Base-by-base conservation (phyloP, 306 rosid genomes). In the Hippophae gyantsensis region DNA sequence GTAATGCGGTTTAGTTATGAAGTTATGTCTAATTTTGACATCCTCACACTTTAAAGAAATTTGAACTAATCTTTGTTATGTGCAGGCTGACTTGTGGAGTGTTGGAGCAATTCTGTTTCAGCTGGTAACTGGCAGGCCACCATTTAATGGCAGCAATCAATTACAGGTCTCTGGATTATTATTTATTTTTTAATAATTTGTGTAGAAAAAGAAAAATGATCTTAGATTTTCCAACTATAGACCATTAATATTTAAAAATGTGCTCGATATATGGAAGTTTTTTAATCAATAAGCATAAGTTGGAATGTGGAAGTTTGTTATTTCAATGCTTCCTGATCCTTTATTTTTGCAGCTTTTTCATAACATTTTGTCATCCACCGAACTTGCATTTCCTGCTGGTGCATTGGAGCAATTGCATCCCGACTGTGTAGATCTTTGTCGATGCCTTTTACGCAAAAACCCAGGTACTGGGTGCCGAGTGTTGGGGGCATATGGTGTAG, bases 31-130 rank as follows among this genome's bases (percentile, higher is more conserved):
- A 61, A 32, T 65, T 45, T 14, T 6, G 43, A 60, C 40, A 61
- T 27, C 9, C 52, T 45, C 57, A 27, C 59, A 27, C 13, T n/a
- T 63, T 46, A 6, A 62, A 49, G 43, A 45, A 55, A 61, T 51
- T 48, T 42, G 54, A 46, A 26, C 45, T 51, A 18, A 57, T 13
- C 13, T 63, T 9, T 69, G 63, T n/a, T 74, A 42, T 56, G 44
- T 79, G 74, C 84, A 93, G 99, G 99, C 97, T 62, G 99, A 93
- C 80, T 82, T 93, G 61, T 88, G 99, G 99, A 93, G 99, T 61
- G 99, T 93, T 54, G 99, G 99, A 56, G 90, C 99, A 67, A 86
- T 88, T 67, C 75, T 93, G 67, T 93, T 80, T 77, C 95, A 93
- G 74, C 82, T 93, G 51, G 86, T 88, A 58, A 84, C 85, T 8